Conservation (phyloP, 2,329 filamentous ascomycete genomes). For the Chaetomiaceae sp. region DNA sequence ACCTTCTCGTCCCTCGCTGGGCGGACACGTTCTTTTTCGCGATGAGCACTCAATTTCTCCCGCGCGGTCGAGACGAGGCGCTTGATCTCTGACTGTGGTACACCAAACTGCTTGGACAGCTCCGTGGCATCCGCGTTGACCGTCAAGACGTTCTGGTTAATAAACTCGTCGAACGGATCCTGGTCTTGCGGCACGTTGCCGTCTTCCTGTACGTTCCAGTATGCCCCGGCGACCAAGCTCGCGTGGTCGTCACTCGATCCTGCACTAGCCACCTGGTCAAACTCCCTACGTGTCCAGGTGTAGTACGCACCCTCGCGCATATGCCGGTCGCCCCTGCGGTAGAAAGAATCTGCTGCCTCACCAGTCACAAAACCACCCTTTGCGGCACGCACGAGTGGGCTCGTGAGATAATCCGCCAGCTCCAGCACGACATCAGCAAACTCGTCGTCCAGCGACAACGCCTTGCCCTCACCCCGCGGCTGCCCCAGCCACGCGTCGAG, state of each 20-base stretch:
- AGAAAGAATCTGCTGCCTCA: slow-evolving; percentile 83
- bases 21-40: slow-evolving; percentile 68
- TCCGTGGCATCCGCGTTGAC: slow-evolving; percentile 63
- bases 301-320: slow-evolving; percentile 92
- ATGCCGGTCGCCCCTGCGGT: slow-evolving; percentile 68
- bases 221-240: slow-evolving; percentile 69
- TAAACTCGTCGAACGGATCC: slow-evolving; percentile 89
- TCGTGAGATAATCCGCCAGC: slow-evolving; percentile 80
- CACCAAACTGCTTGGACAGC: slow-evolving; percentile 69
- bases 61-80: slow-evolving; percentile 64
- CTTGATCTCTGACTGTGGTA: slow-evolving; percentile 64
- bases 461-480: not conserved
- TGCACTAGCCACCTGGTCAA: slow-evolving; percentile 68
- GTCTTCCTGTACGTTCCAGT: slow-evolving; percentile 78
- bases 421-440: slow-evolving; percentile 76
- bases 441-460: slow-evolving; percentile 52
- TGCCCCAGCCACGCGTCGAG: slow-evolving; percentile 72
- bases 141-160: slow-evolving; percentile 85
- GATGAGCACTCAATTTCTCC: slow-evolving; percentile 63
- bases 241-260: slow-evolving; percentile 46
- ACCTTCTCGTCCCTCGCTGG: slow-evolving; percentile 86
- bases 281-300: slow-evolving; percentile 85
- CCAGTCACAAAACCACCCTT: slow-evolving; percentile 79
- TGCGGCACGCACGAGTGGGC: slow-evolving; percentile 59
- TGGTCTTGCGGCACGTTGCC: slow-evolving; percentile 81